phyloP scores from a whole-genome alignment of 257 asterid species.

The Thymus quinquecostatus region DNA sequence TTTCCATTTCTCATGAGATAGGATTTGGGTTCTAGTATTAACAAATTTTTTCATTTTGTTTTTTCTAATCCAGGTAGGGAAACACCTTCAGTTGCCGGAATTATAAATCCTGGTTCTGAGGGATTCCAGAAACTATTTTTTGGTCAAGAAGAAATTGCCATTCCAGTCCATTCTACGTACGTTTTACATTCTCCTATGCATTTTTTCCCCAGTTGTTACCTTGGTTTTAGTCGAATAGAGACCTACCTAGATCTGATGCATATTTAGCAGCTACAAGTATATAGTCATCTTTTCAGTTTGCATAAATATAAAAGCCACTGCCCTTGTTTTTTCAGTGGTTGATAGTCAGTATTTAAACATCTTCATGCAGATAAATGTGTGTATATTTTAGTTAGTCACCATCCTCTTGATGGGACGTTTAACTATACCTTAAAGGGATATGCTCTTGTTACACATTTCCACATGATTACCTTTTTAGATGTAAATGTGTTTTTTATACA shows the following conservation, averaged over 20 bases:
- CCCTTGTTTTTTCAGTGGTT: not conserved
- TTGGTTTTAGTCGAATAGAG: conserved; percentile 4
- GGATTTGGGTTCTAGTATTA: conserved; percentile 18
- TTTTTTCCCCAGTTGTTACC: conserved; percentile 8
- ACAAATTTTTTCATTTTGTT: not conserved
- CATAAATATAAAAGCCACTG: conserved; percentile 1
- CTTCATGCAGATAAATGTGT: not conserved
- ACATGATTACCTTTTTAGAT: not conserved
- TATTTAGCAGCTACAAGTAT: not conserved
- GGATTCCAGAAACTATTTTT: conserved; percentile 98
- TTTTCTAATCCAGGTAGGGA: conserved; percentile 74
- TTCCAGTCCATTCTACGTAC: conserved; percentile 93
- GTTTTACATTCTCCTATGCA: conserved; percentile 34
- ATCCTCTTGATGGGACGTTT: conserved; percentile 13
- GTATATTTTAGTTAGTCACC: not conserved
- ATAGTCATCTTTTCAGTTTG: not conserved
- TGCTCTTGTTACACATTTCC: not conserved
- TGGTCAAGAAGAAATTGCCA: conserved; percentile 97
- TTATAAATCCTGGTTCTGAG: conserved; percentile 97
- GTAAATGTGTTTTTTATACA: not conserved
- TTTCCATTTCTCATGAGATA: not conserved
- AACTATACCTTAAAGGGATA: conserved; percentile 5
- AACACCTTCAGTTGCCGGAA: conserved; percentile 99
- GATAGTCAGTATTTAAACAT: conserved; percentile 5
- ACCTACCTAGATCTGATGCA: conserved; percentile 6